Base-by-base conservation (phyloP, 2,329 filamentous ascomycete genomes). In the Lecanicillium sp. region DNA sequence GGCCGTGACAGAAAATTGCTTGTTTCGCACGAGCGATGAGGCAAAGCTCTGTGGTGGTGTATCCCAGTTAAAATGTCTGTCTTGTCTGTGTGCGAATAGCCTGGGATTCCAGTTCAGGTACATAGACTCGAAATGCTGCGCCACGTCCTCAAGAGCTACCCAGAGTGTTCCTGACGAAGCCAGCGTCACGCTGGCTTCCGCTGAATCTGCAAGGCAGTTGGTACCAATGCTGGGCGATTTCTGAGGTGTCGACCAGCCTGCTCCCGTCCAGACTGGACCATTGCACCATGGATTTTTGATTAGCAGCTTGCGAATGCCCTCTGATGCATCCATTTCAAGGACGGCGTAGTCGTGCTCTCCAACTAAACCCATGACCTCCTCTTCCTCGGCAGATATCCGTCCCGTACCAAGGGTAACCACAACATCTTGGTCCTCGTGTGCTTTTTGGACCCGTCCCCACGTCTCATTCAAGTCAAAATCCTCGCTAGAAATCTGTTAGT, bases 271-370 rank as follows among this genome's bases (percentile, higher is more conserved):
- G 6, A 79, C 73, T 31, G 80, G 78, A 4, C 86, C 87, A 53
- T 89, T 80, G 37, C 83, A 84, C 92, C 92, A 98, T 3, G 92
- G 92, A 52, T 98, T 98, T 62, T 98, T 98, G 46, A 98, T 74
- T 0, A 95, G 70, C 37, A 96, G 67, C 37, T 82, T 71, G 17
- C 80, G 76, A 45, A 75, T 75, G 1, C 74, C 74, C 4, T 71
- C 68, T 3, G 68, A 51, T 18, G 68, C 67, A 44, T 85, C 80
- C 57, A 98, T 70, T 43, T 92, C 81, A 37, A 96, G 68, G 4
- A 98, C 80, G 3, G 88, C 89, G 57, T 98, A 98, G 57, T 95
- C 90, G 58, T 98, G 92, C 56, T 95, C 83, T 14, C 85, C 83
- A 15, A 87, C 85, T 7, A 98, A 68, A 0, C 92, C 92, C 13